Evolutionary conservation across 1,139 yeast species (phyloP).

Genomic region (Hemisphaericaspora xylanilytica): DNA sequence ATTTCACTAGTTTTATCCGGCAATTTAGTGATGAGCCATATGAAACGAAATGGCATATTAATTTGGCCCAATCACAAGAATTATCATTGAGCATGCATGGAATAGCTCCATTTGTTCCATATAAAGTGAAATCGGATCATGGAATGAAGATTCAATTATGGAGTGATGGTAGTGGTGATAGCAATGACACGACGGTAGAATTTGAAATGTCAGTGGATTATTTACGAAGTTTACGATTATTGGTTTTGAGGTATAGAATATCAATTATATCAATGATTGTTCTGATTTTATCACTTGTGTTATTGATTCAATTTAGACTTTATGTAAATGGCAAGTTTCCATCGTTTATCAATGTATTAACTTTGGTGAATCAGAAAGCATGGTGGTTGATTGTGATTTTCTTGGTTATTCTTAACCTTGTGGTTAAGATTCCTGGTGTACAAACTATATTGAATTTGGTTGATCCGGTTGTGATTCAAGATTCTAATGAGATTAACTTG

Average conservation of each 20-base stretch:
- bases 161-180: constrained; percentile 24
- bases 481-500: constrained; percentile 31
- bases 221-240: constrained; percentile 46
- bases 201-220: constrained; percentile 40
- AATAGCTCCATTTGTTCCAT: constrained; percentile 78
- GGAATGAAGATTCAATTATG: constrained; percentile 47
- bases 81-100: constrained; percentile 56
- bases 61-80: constrained; percentile 27
- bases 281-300: constrained; percentile 42
- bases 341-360: constrained; percentile 48
- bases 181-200: constrained; percentile 28
- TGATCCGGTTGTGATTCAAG: constrained; percentile 56
- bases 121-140: constrained; percentile 21
- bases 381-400: constrained; percentile 18
- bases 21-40: constrained; percentile 66
- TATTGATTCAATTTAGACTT: constrained; percentile 43
- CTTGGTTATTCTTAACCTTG: constrained; percentile 37
- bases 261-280: constrained; percentile 56
- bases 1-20: constrained; percentile 55
- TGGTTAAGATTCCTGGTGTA: constrained; percentile 22
- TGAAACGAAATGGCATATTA: constrained; percentile 77
- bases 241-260: constrained; percentile 63
- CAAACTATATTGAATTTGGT: constrained; percentile 32
- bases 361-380: constrained; percentile 10
- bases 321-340: constrained; percentile 42